Conservation (phyloP, 805 yeast genomes). For the Kazachstania martiniae region DNA sequence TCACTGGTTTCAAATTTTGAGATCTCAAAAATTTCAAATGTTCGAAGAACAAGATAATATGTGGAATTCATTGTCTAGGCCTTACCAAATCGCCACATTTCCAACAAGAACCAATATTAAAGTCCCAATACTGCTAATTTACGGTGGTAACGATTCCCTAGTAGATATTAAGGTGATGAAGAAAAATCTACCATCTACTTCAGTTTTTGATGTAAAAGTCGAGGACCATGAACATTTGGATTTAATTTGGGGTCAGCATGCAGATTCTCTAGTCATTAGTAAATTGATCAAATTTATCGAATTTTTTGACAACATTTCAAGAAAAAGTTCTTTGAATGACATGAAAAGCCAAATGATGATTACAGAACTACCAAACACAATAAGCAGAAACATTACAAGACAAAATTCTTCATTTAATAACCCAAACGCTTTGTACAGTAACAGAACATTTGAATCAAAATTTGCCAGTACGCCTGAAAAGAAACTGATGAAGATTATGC, state of each 20-base stretch:
- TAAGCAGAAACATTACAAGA: not conserved
- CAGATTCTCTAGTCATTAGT: conserved; percentile 36
- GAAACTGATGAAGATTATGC: not conserved
- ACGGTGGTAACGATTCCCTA: conserved; percentile 71
- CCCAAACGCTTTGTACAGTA: too few relatives aligned
- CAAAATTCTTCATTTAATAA: not conserved
- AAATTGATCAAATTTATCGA: conserved; percentile 31
- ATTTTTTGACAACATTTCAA: conserved; percentile 15
- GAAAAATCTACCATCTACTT: conserved; percentile 47
- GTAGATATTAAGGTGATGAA: conserved; percentile 78
- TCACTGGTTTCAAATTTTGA: conserved; percentile 92
- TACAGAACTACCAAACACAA: not conserved
- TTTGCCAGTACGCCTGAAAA: not conserved
- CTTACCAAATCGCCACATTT: conserved; percentile 28
- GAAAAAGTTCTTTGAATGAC: conserved; percentile 1
- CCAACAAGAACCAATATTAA: conserved; percentile 57
- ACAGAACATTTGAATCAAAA: not conserved
- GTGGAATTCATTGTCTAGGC: conserved; percentile 28
- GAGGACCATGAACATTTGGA: conserved; percentile 81
- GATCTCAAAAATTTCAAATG: conserved; percentile 74
- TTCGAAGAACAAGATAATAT: conserved; percentile 53
- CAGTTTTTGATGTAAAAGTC: conserved; percentile 45
- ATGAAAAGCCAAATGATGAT: too few relatives aligned
- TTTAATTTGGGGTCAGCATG: conserved; percentile 75
- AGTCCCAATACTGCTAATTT: conserved; percentile 66